These are phyloP conservation scores for Aspergillus thermomutatus DNA, from an alignment of 2,329 filamentous ascomycete species.

Conservation along the genomic window DNA sequence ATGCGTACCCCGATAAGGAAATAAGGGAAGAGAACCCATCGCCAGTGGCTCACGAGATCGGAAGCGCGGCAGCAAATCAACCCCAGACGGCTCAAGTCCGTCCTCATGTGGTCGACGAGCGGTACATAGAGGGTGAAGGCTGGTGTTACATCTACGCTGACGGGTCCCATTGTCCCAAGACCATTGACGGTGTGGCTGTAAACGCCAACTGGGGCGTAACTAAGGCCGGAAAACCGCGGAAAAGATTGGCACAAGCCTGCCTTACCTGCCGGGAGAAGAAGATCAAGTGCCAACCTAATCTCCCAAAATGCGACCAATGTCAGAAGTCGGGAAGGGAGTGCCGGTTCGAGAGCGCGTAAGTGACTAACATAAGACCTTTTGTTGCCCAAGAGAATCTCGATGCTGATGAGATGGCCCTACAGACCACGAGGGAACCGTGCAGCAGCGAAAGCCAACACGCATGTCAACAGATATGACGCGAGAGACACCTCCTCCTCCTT, in stretches of 20 bases:
- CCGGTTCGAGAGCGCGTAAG: slow-evolving; percentile 82
- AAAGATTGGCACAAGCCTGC: slow-evolving; percentile 87
- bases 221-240: slow-evolving; percentile 89
- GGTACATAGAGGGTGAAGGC: slow-evolving; percentile 66
- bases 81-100: slow-evolving; percentile 17
- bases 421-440: slow-evolving; percentile 36
- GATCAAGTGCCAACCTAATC: slow-evolving; percentile 92
- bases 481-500: slow-evolving; percentile 20
- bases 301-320: slow-evolving; percentile 83
- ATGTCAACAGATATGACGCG: slow-evolving; percentile 18
- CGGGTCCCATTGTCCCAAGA: slow-evolving; percentile 74
- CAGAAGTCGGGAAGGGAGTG: slow-evolving; percentile 85
- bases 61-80: slow-evolving; percentile 4
- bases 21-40: slow-evolving; percentile 5
- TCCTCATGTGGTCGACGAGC: slow-evolving; percentile 40
- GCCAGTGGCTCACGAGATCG: slow-evolving; percentile 2
- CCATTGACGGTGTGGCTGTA: slow-evolving; percentile 80
- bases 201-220: slow-evolving; percentile 93
- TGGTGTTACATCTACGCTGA: slow-evolving; percentile 85
- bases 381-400: not conserved
- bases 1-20: slow-evolving; percentile 13
- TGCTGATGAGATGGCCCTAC: slow-evolving; percentile 7
- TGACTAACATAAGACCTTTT: slow-evolving; percentile 23
- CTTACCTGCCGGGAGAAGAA: slow-evolving; percentile 94
- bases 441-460: slow-evolving; percentile 21